These are phyloP conservation scores for Kwoniella heveanensis DNA, from an alignment of 768 basidiomycete species.

Conservation along the genomic window DNA sequence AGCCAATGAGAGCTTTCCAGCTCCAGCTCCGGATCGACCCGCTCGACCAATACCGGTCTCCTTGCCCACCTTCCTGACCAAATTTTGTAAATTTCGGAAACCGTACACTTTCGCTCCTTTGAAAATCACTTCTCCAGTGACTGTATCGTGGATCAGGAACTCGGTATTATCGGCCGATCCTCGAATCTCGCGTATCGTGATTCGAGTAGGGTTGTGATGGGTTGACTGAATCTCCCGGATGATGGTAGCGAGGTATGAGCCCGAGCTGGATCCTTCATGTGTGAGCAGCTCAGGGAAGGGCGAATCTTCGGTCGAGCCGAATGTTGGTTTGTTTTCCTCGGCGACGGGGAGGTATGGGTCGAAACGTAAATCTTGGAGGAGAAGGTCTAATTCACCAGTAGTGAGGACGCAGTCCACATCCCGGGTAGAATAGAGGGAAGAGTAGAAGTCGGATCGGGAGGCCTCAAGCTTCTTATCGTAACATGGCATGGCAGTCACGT, in stretches of 20 bases:
- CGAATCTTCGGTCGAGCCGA: conserved; percentile 8
- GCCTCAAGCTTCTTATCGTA: conserved; percentile 99
- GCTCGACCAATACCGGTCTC: conserved; percentile 71
- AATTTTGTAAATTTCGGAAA: conserved; percentile 94
- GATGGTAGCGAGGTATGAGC: conserved; percentile 84
- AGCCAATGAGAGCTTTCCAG: conserved; percentile 44
- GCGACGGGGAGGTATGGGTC: conserved; percentile 67
- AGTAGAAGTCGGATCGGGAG: conserved; percentile 87
- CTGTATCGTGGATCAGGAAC: conserved; percentile 56
- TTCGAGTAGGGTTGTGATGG: conserved; percentile 39
- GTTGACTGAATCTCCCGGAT: conserved; percentile 61
- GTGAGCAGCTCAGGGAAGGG: conserved; percentile 71
- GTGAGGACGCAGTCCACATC: conserved; percentile 98
- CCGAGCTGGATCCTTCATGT: conserved; percentile 85
- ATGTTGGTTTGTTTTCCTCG: conserved; percentile 58
- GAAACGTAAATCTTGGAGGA: conserved; percentile 80
- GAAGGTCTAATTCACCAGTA: conserved; percentile 85
- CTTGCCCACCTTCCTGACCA: conserved; percentile 88
- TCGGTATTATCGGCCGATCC: conserved; percentile 56
- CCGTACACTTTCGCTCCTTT: conserved; percentile 95
- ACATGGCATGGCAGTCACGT: conserved; percentile 97
- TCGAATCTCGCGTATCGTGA: conserved; percentile 49
- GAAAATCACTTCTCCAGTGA: conserved; percentile 70
- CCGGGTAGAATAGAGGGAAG: conserved; percentile 70
- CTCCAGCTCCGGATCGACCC: conserved; percentile 33